A percentile compares a stretch with the other conserved stretches of the same genome.
Evolutionary conservation across 805 yeast species (phyloP).

Genomic region (Cyberlindnera xylosilytica): DNA sequence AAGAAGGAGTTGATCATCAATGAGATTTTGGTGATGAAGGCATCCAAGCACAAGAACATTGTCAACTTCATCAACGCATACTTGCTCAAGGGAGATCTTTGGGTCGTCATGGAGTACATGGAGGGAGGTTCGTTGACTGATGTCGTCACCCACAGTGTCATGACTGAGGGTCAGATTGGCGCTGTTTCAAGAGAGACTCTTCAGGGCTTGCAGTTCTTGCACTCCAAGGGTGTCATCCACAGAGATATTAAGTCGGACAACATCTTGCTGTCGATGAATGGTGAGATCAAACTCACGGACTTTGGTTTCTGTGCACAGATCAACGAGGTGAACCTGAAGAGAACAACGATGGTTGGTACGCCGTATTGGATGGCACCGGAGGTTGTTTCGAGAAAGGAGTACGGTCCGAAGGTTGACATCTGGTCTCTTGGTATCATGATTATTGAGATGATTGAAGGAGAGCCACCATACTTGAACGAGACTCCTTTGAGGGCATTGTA

Average conservation of each 20-base stretch:
- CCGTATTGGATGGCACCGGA: conserved; percentile 99
- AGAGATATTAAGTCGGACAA: conserved; percentile 96
- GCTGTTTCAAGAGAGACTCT: conserved; percentile 91
- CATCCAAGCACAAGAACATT: conserved; percentile 83
- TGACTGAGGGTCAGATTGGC: conserved; percentile 94
- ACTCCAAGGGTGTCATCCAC: conserved; percentile 89
- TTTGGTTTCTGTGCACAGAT: conserved; percentile 96
- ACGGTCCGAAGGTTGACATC: conserved; percentile 94
- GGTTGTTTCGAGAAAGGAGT: conserved; percentile 90
- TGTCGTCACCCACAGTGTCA: conserved; percentile 81
- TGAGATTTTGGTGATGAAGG: conserved; percentile 95
- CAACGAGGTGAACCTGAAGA: conserved; percentile 73
- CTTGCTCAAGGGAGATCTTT: conserved; percentile 70
- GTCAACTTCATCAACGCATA: conserved; percentile 92
- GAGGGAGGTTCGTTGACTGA: conserved; percentile 97
- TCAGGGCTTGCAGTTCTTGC: conserved; percentile 81
- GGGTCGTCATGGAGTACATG: conserved; percentile 99
- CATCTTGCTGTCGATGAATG: conserved; percentile 74
- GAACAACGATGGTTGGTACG: conserved; percentile 99
- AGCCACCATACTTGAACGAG: conserved; percentile 96
- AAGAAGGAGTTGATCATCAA: conserved; percentile 92
- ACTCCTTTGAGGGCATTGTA: conserved; percentile 92
- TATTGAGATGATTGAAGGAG: conserved; percentile 98
- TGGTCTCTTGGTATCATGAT: conserved; percentile 99
- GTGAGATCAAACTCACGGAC: conserved; percentile 92